phyloP scores from a whole-genome alignment of 2,329 filamentous ascomycete species.

The Keithomyces neogunnii region DNA sequence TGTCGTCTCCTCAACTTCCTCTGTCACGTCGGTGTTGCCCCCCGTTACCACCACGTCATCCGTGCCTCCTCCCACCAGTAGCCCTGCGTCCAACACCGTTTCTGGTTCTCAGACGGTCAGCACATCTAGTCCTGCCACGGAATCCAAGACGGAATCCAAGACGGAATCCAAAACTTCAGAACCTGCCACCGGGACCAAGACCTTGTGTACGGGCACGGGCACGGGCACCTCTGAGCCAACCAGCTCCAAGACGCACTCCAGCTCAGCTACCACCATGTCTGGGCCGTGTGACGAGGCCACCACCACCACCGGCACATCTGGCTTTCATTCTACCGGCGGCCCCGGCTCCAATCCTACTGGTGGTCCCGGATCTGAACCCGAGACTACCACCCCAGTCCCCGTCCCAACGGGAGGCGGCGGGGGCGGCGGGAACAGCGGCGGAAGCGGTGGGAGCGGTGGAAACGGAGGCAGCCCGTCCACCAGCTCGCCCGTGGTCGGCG shows the following conservation, averaged over 20 bases:
- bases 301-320: background rate
- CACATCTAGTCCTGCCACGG: too few species aligned
- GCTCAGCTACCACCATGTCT: background rate
- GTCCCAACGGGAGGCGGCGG: background rate
- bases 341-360: background rate
- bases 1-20: background rate
- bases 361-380: background rate
- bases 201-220: background rate
- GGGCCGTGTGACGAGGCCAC: background rate
- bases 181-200: background rate
- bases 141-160: too few species aligned
- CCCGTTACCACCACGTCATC: background rate
- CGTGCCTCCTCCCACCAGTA: background rate
- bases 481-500: slow-evolving; percentile 1
- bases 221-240: background rate
- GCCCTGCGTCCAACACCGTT: background rate
- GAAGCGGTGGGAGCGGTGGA: background rate
- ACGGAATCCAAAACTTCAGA: background rate
- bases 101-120: background rate
- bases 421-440: background rate
- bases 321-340: background rate
- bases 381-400: background rate
- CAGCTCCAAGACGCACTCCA: background rate
- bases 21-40: background rate
- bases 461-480: background rate